A percentile compares a stretch with the other conserved stretches of the same genome.
Conservation (phyloP, 352 stramenopile genomes). For the Phytophthora uliginosa region DNA sequence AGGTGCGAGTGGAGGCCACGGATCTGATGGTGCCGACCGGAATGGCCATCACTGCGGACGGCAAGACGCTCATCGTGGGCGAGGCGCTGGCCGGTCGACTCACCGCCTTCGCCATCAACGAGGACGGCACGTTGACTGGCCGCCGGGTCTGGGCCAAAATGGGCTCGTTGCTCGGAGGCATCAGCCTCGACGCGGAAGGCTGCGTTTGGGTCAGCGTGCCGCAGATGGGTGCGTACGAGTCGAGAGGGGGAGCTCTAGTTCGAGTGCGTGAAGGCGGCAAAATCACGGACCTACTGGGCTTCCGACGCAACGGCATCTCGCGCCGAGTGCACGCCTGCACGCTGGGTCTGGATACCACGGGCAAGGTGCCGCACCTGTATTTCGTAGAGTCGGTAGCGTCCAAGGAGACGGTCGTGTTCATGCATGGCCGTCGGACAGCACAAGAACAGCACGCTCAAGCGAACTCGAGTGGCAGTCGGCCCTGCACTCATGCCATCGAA, state of each 20-base stretch:
- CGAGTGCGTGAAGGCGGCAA: conserved; percentile 67
- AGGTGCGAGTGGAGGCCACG: conserved; percentile 60
- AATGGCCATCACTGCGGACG: conserved; percentile 67
- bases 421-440: conserved; percentile 33
- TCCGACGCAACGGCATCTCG: conserved; percentile 64
- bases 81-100: conserved; percentile 59
- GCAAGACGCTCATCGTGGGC: conserved; percentile 71
- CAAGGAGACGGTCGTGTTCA: conserved; percentile 50
- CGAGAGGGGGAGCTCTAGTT: conserved; percentile 51
- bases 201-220: conserved; percentile 69
- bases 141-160: conserved; percentile 66
- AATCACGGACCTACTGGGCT: conserved; percentile 59
- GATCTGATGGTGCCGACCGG: conserved; percentile 72
- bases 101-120: conserved; percentile 63
- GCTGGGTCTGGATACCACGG: conserved; percentile 53
- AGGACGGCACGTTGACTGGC: conserved; percentile 54
- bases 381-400: conserved; percentile 57
- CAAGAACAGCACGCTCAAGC: conserved; percentile 52
- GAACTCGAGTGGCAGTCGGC: conserved; percentile 55
- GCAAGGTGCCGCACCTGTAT: conserved; percentile 55
- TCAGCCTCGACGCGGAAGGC: conserved; percentile 71
- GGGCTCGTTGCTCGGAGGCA: conserved; percentile 58
- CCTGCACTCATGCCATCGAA: conserved; percentile 51
- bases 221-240: conserved; percentile 56
- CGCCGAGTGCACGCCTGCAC: conserved; percentile 64